Percentiles rank a stretch among this genome's conserved stretches.
phyloP scores from a whole-genome alignment of 805 yeast genomes.

The Saccharomycopsis vini region DNA sequence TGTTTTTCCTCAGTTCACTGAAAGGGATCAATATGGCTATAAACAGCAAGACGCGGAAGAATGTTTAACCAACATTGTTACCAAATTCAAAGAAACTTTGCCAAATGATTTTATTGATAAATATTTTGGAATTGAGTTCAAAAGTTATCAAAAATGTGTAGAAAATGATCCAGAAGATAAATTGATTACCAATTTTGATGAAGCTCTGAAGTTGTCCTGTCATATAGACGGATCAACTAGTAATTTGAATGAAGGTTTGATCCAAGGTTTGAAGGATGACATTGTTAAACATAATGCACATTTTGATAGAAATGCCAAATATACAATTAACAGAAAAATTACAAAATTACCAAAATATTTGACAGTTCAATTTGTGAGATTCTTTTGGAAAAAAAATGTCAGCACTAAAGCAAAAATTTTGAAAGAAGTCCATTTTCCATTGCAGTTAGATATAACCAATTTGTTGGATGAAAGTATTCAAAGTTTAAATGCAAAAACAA shows the following conservation, averaged over 20 bases:
- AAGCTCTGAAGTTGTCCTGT: slow-evolving; percentile 70
- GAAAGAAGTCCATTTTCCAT: slow-evolving; percentile 91
- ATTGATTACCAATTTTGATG: slow-evolving; percentile 38
- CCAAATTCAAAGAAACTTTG: slow-evolving; percentile 38
- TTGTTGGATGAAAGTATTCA: slow-evolving; percentile 73
- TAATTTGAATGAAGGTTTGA: slow-evolving; percentile 77
- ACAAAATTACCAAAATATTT: slow-evolving; percentile 78
- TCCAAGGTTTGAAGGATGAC: slow-evolving; percentile 63
- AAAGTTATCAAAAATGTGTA: slow-evolving; percentile 52
- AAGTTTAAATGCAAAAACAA: slow-evolving; percentile 52
- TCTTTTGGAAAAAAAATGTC: slow-evolving; percentile 92
- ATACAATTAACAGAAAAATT: slow-evolving; percentile 48
- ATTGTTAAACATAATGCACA: slow-evolving; percentile 70
- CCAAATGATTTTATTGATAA: slow-evolving; percentile 43
- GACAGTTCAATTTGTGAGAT: slow-evolving; percentile 87
- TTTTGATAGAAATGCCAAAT: slow-evolving; percentile 62
- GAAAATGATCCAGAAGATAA: slow-evolving; percentile 43
- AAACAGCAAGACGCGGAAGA: slow-evolving; percentile 99
- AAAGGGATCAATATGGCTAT: slow-evolving; percentile 57
- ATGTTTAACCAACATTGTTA: slow-evolving; percentile 72
- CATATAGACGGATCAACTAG: slow-evolving; percentile 83
- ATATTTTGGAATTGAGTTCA: slow-evolving; percentile 58
- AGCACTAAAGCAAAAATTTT: slow-evolving; percentile 86
- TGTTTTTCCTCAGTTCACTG: slow-evolving; percentile 82
- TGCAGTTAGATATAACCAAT: slow-evolving; percentile 82